Conservation (phyloP, 371 early-diverging fungal genomes). For the Apophysomyces trapeziformis region DNA sequence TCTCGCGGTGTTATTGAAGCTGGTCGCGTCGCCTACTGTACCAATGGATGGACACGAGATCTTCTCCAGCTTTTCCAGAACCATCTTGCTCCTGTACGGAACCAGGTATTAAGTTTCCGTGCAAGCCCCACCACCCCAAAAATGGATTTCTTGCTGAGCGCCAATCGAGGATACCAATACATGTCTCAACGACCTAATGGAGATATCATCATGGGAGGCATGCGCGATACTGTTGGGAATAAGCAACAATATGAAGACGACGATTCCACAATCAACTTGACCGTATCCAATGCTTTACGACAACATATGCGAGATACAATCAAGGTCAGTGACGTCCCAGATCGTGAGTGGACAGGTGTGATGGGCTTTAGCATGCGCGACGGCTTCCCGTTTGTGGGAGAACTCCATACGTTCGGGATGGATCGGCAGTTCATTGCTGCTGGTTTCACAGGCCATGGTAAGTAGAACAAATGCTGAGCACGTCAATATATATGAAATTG, state of each 20-base stretch:
- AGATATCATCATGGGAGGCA: conserved; percentile 55
- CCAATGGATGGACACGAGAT: conserved; percentile 51
- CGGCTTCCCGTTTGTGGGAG: conserved; percentile 50
- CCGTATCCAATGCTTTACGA: conserved; percentile 37
- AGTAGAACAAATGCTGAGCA: background rate
- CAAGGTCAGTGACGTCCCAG: conserved; percentile 2
- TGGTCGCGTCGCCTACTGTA: conserved; percentile 44
- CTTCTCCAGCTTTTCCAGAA: conserved; percentile 23
- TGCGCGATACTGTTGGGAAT: conserved; percentile 45
- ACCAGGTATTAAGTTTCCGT: conserved; percentile 50
- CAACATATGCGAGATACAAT: conserved; percentile 26
- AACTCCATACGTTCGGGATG: conserved; percentile 19
- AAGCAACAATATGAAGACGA: conserved; percentile 40
- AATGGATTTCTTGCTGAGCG: conserved; percentile 39
- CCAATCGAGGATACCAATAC: conserved; percentile 54
- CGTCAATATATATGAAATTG: no score
- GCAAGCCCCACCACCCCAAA: conserved; percentile 20
- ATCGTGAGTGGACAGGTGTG: conserved; percentile 42
- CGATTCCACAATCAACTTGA: conserved; percentile 37
- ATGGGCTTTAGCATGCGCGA: conserved; percentile 50
- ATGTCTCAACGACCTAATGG: conserved; percentile 51
- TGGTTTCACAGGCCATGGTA: conserved; percentile 44
- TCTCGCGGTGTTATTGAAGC: conserved; percentile 35
- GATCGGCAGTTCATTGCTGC: conserved; percentile 43
- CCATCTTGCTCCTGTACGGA: conserved; percentile 48